A percentile compares a stretch with the other conserved stretches of the same genome.
These are phyloP conservation scores for Guyanaporus albipodus DNA, from an alignment of 768 basidiomycete species.

Conservation along the genomic window DNA sequence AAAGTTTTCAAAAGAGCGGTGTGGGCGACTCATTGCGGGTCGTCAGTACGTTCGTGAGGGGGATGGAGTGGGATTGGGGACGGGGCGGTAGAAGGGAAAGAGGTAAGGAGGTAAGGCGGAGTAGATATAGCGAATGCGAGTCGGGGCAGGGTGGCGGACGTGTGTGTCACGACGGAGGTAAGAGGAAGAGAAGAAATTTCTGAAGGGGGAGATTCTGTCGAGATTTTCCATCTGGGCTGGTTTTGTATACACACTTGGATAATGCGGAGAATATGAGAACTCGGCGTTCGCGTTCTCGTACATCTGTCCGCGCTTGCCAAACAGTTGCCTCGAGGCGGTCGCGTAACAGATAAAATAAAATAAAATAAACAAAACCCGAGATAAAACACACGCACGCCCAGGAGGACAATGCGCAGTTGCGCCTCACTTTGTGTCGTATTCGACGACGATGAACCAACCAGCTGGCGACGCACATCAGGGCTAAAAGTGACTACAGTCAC, in stretches of 20 bases:
- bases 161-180: slow-evolving; percentile 4
- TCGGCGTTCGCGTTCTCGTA: slow-evolving; percentile 5
- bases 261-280: slow-evolving; percentile 22
- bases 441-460: background rate
- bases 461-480: too few relatives aligned
- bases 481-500: background rate
- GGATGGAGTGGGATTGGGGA: slow-evolving; percentile 3
- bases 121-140: slow-evolving; percentile 16
- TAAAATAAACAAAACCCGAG: too few relatives aligned
- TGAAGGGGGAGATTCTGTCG: slow-evolving; percentile 4
- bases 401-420: slow-evolving; percentile 10
- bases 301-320: slow-evolving; percentile 5
- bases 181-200: slow-evolving; percentile 5
- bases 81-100: background rate
- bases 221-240: slow-evolving; percentile 20
- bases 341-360: slow-evolving; percentile 9
- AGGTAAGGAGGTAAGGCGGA: slow-evolving; percentile 7
- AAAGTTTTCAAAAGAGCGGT: slow-evolving; percentile 39
- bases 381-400: background rate
- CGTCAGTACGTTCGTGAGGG: slow-evolving; percentile 30
- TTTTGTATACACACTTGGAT: slow-evolving; percentile 27
- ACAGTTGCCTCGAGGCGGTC: slow-evolving; percentile 32
- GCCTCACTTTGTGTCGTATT: too few relatives aligned
- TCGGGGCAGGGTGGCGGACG: background rate
- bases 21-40: slow-evolving; percentile 35